Evolutionary conservation across 352 stramenopile species (phyloP), one percentile per base, ranked within the genome.

Genomic region (Peronospora farinosa): DNA sequence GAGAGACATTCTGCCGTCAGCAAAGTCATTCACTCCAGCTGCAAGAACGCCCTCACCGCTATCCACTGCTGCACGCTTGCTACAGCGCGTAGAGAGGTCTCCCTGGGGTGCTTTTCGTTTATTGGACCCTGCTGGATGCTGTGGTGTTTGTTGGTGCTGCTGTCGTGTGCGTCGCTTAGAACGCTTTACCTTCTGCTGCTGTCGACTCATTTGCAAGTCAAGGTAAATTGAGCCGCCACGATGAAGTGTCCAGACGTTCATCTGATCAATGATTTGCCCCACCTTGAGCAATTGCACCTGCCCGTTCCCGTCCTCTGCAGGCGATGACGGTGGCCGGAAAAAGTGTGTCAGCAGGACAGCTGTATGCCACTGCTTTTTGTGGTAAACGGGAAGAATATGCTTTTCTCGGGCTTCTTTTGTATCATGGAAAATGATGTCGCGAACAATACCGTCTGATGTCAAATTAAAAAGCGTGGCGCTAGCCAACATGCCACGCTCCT

Each of bases 281-380:
- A 91, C 81, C 54, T 91, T 92, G 23, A 92, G 68, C 46, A 94
- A 46, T 51, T 89, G 78, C 4, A 94, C 79, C 51, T 91, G 84
- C 11, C 78, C 81, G 40, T 83, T 74, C 4, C 48, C 49, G 28
- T 91, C 69, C 42, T 94, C 84, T 19, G 84, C 78, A 9, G 78
- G 77, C 0, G 79, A 81, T 42, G 83, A 76, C 10, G 83, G 79
- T 37, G 67, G 71, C 1, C 84, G 73, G 40, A 88, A 92, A 45
- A 94, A 88, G 32, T 91, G 79, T 16, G 80, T 94, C 38, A 94
- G 66, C 7, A 94, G 49, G 21, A 92, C 84, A 0, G 78, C 81
- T 7, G 77, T 92, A 47, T 92, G 82, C 78, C 80, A 90, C 51
- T 87, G 77, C 35, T 91, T 90, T 49, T 92, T 92, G 60, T 90